These are phyloP conservation scores for Alternaria angustiovoidea DNA, from an alignment of 2,329 filamentous ascomycete species.

Conservation along the genomic window DNA sequence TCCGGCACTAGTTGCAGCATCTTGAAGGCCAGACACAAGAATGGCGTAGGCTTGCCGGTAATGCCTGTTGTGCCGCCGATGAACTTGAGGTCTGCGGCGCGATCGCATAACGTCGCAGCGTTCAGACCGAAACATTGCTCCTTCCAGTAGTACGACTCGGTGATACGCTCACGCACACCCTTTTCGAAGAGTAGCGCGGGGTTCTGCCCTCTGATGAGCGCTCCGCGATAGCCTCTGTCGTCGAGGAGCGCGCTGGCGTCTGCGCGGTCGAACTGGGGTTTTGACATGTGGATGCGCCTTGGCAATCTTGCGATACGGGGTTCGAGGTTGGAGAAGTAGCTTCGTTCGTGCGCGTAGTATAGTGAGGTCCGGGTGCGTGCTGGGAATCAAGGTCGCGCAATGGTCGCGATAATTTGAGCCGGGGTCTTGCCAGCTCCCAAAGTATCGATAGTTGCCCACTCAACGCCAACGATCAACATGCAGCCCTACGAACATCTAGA, in stretches of 20 bases:
- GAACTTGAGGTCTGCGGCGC: constrained; percentile 83
- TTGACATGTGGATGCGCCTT: constrained; percentile 34
- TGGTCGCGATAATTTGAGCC: constrained; percentile 25
- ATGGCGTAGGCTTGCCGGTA: constrained; percentile 86
- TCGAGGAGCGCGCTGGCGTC: constrained; percentile 83
- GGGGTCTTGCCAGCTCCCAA: constrained; percentile 11
- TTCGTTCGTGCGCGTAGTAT: not conserved
- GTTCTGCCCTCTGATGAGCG: constrained; percentile 87
- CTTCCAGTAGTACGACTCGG: constrained; percentile 97
- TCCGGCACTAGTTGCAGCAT: constrained; percentile 85
- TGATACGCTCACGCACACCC: constrained; percentile 92
- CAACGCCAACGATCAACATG: constrained; percentile 23
- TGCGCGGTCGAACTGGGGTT: constrained; percentile 70
- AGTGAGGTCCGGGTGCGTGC: not conserved
- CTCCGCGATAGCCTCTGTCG: constrained; percentile 81
- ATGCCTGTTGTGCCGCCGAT: constrained; percentile 89
- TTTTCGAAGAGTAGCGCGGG: constrained; percentile 97
- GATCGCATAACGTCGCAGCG: constrained; percentile 79
- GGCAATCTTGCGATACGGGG: not conserved
- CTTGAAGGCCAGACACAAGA: constrained; percentile 94
- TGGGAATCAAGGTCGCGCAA: constrained; percentile 5
- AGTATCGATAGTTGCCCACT: constrained; percentile 42
- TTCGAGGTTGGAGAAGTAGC: not conserved
- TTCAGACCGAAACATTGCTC: constrained; percentile 98
- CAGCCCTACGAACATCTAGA: constrained; percentile 27